phyloP scores from a whole-genome alignment of 2,329 filamentous ascomycete species.

The Phaeosphaeriaceae sp. region DNA sequence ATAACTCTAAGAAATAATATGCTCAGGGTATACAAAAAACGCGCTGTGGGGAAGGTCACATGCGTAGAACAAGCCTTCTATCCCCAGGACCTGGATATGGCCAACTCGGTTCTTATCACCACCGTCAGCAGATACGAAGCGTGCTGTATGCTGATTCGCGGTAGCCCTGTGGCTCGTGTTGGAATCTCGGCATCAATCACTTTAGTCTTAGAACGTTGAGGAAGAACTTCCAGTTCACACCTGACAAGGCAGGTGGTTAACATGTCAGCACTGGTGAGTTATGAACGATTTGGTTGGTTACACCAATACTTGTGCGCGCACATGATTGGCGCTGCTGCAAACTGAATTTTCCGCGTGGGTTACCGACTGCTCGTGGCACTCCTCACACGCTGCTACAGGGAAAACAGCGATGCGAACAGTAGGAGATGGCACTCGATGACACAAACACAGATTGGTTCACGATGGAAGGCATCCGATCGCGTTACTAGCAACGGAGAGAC shows the following conservation, averaged over 20 bases:
- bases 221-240: background rate
- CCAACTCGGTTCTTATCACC: background rate
- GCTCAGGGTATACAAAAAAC: no score
- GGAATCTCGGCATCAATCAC: background rate
- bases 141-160: background rate
- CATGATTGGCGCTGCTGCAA: background rate
- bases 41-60: no score
- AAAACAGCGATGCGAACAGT: no score
- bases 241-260: constrained; percentile 1
- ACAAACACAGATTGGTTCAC: no score
- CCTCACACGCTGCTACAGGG: no score
- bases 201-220: background rate
- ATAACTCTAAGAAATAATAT: no score
- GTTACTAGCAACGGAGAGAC: background rate
- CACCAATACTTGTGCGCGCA: background rate
- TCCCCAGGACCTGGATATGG: background rate
- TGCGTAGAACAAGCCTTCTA: no score
- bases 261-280: background rate
- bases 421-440: background rate
- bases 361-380: no score
- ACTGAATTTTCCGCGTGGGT: background rate
- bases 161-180: background rate
- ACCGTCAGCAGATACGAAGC: background rate
- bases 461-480: background rate
- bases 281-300: background rate